These are phyloP conservation scores for Stellera chamaejasme DNA, from an alignment of 345 rosid species.

Conservation along the genomic window DNA sequence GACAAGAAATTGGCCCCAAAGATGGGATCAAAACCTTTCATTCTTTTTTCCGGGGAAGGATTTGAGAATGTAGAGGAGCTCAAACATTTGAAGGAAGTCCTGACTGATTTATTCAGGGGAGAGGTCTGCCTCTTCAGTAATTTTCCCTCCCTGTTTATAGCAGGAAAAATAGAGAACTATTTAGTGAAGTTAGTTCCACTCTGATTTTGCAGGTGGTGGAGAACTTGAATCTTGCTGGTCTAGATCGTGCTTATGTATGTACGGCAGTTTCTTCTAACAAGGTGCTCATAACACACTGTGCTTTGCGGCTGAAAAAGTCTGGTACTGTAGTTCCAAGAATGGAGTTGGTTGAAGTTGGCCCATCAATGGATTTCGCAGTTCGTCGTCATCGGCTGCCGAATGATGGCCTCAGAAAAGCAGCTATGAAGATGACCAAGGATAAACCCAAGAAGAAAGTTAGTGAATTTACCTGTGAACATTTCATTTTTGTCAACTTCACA, in stretches of 20 bases:
- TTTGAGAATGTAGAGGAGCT: slow-evolving; percentile 73
- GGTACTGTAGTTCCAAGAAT: slow-evolving; percentile 83
- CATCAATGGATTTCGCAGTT: slow-evolving; percentile 87
- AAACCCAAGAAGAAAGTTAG: slow-evolving; percentile 81
- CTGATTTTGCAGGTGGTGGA: slow-evolving; percentile 62
- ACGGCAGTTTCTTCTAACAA: slow-evolving; percentile 65
- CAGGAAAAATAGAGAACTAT: background rate
- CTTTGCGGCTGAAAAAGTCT: slow-evolving; percentile 75
- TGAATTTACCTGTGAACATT: background rate
- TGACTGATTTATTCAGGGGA: slow-evolving; percentile 76
- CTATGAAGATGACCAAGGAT: slow-evolving; percentile 68
- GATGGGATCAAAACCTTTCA: slow-evolving; percentile 78
- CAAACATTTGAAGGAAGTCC: slow-evolving; percentile 83
- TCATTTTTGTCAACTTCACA: background rate
- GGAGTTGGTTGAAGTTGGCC: slow-evolving; percentile 92
- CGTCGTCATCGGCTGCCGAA: slow-evolving; percentile 94
- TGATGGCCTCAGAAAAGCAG: slow-evolving; percentile 69
- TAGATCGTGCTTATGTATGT: slow-evolving; percentile 79
- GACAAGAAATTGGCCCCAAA: slow-evolving; percentile 78
- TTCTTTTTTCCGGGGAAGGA: slow-evolving; percentile 74
- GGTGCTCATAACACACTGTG: slow-evolving; percentile 74
- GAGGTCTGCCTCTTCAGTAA: slow-evolving; percentile 37
- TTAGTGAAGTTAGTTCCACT: too few species aligned
- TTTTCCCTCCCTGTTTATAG: background rate
- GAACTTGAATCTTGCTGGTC: slow-evolving; percentile 71